Evolutionary conservation across 179 eudicot species (phyloP).

Genomic region (Dionaea muscipula): DNA sequence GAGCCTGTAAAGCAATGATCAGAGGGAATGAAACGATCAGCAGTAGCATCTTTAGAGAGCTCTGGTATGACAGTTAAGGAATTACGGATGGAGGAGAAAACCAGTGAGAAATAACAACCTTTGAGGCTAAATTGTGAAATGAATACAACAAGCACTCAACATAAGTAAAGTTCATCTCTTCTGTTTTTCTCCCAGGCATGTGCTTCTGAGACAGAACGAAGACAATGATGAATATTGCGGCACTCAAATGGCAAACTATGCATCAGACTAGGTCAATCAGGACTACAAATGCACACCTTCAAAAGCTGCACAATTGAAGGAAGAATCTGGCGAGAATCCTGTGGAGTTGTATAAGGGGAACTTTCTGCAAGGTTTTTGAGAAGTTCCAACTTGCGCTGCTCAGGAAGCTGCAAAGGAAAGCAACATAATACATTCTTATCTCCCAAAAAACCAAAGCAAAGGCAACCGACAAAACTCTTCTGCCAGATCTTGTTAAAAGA

Average conservation of each 20-base stretch:
- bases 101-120: slow-evolving; percentile 27
- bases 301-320: slow-evolving; percentile 72
- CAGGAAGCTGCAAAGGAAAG: slow-evolving; percentile 55
- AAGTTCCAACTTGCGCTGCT: slow-evolving; percentile 74
- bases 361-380: slow-evolving; percentile 91
- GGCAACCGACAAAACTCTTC: too few relatives aligned
- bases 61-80: too few relatives aligned
- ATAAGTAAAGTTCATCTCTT: slow-evolving; percentile 72
- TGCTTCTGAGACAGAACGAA: slow-evolving; percentile 31
- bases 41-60: too few relatives aligned
- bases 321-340: slow-evolving; percentile 77
- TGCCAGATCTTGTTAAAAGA: too few relatives aligned
- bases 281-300: slow-evolving; percentile 39
- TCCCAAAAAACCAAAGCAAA: neutral
- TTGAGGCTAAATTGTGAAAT: slow-evolving; percentile 76
- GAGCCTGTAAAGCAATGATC: slow-evolving; percentile 33
- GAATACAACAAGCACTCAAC: slow-evolving; percentile 81
- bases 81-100: neutral
- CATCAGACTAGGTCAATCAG: too few relatives aligned
- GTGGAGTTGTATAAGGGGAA: slow-evolving; percentile 66
- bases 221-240: neutral
- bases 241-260: neutral
- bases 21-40: too few relatives aligned
- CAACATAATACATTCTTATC: neutral
- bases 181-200: slow-evolving; percentile 81